A percentile compares a stretch with the other conserved stretches of the same genome.
Evolutionary conservation across 805 yeast genomes (phyloP).

Genomic region (Wickerhamomyces alni): DNA sequence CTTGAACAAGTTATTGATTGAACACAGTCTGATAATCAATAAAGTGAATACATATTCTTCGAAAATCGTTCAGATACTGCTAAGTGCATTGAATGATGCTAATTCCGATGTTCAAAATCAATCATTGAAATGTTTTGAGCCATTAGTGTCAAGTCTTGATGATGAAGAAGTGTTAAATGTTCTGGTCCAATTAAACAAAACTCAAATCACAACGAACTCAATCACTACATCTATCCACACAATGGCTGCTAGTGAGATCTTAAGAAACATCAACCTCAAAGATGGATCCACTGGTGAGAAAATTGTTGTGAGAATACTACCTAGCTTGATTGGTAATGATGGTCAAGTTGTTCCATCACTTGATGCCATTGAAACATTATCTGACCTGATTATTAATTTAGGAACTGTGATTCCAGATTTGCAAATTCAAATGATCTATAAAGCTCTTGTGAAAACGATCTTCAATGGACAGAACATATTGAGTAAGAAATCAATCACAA

Average conservation of each 20-base stretch:
- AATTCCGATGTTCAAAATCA: slow-evolving; percentile 71
- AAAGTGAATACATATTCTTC: slow-evolving; percentile 25
- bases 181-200: slow-evolving; percentile 13
- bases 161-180: slow-evolving; percentile 19
- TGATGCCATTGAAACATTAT: slow-evolving; percentile 56
- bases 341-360: slow-evolving; percentile 30
- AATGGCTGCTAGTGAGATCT: slow-evolving; percentile 21
- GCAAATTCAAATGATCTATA: slow-evolving; percentile 27
- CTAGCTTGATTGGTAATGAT: slow-evolving; percentile 28
- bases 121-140: slow-evolving; percentile 55
- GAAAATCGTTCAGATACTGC: slow-evolving; percentile 33
- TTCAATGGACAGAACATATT: slow-evolving; percentile 38
- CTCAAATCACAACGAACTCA: slow-evolving; percentile 17
- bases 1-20: slow-evolving; percentile 40
- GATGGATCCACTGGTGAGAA: slow-evolving; percentile 19
- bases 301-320: slow-evolving; percentile 34
- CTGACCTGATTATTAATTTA: slow-evolving; percentile 47
- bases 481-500: slow-evolving; percentile 44
- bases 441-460: slow-evolving; percentile 30
- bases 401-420: slow-evolving; percentile 34
- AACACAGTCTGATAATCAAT: slow-evolving; percentile 21
- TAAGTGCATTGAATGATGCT: slow-evolving; percentile 47
- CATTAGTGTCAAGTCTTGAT: slow-evolving; percentile 23
- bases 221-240: slow-evolving; percentile 24
- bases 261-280: slow-evolving; percentile 20